Evolutionary conservation across 2,329 filamentous ascomycete genomes (phyloP).

Genomic region (Pezicula rhizophila): DNA sequence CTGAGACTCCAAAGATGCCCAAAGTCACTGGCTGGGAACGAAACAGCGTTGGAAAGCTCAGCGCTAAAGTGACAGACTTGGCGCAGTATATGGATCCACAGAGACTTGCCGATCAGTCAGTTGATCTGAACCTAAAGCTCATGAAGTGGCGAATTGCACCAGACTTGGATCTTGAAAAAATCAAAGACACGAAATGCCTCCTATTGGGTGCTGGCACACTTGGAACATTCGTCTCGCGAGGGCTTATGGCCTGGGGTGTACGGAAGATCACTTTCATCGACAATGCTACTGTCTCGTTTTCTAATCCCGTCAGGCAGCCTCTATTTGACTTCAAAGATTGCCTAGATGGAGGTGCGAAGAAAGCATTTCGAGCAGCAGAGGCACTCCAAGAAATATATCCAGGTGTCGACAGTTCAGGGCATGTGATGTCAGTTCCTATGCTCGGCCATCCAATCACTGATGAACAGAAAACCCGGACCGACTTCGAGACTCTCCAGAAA

Average conservation of each 20-base stretch:
- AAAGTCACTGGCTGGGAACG: slow-evolving; percentile 96
- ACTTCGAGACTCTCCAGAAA: slow-evolving; percentile 69
- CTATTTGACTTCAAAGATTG: slow-evolving; percentile 90
- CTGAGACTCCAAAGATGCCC: slow-evolving; percentile 51
- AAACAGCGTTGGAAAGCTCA: slow-evolving; percentile 70
- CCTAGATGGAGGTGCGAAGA: slow-evolving; percentile 73
- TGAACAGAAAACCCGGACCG: slow-evolving; percentile 58
- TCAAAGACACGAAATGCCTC: slow-evolving; percentile 86
- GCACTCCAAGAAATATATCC: slow-evolving; percentile 83
- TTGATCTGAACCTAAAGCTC: slow-evolving; percentile 92
- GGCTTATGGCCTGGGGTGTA: slow-evolving; percentile 92
- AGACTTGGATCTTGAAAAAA: slow-evolving; percentile 75
- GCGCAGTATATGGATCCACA: slow-evolving; percentile 90
- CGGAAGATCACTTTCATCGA: slow-evolving; percentile 94
- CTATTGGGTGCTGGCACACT: slow-evolving; percentile 88
- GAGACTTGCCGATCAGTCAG: slow-evolving; percentile 83
- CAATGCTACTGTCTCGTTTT: slow-evolving; percentile 88
- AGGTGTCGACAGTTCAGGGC: slow-evolving; percentile 74
- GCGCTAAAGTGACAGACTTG: slow-evolving; percentile 72
- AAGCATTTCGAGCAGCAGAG: slow-evolving; percentile 75
- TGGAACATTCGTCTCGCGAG: slow-evolving; percentile 88
- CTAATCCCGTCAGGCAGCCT: slow-evolving; percentile 91
- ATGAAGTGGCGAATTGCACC: slow-evolving; percentile 99
- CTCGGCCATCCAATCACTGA: slow-evolving; percentile 82
- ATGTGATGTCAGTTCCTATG: slow-evolving; percentile 88